Evolutionary conservation across 2,329 filamentous ascomycete species (phyloP), one percentile per base, ranked within the genome.

Genomic region (Sordariomycetes sp.): DNA sequence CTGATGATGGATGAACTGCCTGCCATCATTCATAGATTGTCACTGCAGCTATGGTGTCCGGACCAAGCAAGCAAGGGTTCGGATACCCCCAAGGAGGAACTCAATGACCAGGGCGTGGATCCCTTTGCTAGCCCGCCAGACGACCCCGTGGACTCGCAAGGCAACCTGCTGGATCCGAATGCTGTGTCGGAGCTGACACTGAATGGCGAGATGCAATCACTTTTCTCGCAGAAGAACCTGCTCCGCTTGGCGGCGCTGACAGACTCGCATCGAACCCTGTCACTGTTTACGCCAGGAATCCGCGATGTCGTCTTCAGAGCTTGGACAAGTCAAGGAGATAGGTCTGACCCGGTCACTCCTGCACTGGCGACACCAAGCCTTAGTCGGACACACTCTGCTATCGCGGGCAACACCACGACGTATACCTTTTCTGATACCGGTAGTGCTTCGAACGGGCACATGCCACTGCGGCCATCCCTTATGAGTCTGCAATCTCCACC

Each of bases 1-100:
- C 56, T 98, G 44, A 94, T 98, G 69, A 96, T 96, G 87, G 90
- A 98, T 43, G 92, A 98, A 55, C 63, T 98, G 17, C 92, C 92
- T 1, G 88, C 90, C 32, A 96, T 96, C 39, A 94, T 98, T 41
- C 92, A 98, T 58, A 77, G 87, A 33, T 64, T 98, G 15, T 96
- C 90, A 0, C 65, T 96, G 37, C 79, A 85, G 43, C 61, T 95
- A 32, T 94, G 87, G 80, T 92, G 86, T 35, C 86, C 88, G 0
- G 90, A 96, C 46, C 86, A 92, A 53, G 54, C 49, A 21, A 58
- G 55, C 35, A 58, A 60, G 44, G 73, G 71, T 38, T 64, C 46
- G 2, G 53, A 75, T 24, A 53, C 63, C 14, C 60, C 68, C 15
- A 66, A 63, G 37, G 68, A 69, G 38, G 59, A 64, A 18, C 47